Percentiles rank a stretch among this genome's conserved stretches.
Evolutionary conservation across 1,139 yeast genomes (phyloP).

Genomic region (Nakaseomyces delphensis): DNA sequence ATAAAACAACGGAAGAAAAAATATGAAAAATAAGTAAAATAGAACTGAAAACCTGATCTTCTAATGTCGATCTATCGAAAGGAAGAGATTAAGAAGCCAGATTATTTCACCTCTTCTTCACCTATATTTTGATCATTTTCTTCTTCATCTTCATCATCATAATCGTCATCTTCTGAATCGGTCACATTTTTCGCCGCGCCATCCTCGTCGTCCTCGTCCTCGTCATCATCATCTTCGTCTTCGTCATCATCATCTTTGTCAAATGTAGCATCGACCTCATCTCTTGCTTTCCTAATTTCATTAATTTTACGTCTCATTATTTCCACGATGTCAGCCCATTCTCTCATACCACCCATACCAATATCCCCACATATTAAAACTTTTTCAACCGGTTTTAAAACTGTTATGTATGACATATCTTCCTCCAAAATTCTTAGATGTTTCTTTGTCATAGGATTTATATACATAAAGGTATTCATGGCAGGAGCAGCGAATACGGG

Average conservation of each 20-base stretch:
- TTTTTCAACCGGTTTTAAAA: constrained; percentile 84
- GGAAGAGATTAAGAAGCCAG: no score
- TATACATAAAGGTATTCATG: constrained; percentile 86
- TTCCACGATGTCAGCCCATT: constrained; percentile 89
- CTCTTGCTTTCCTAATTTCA: constrained; percentile 24
- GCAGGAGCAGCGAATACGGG: constrained; percentile 89
- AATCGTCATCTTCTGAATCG: constrained; percentile 7
- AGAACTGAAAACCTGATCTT: no score
- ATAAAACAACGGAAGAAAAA: no score
- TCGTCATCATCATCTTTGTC: constrained; percentile 12
- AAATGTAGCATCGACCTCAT: constrained; percentile 22
- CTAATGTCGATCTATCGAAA: no score
- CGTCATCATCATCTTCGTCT: constrained; percentile 12
- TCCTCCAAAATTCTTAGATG: constrained; percentile 68
- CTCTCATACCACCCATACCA: constrained; percentile 94
- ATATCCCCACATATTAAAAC: constrained; percentile 77
- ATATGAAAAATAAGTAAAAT: no score
- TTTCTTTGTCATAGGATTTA: constrained; percentile 76
- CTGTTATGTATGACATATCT: constrained; percentile 87
- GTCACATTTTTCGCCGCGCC: constrained; percentile 7
- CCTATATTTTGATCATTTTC: constrained; percentile 2
- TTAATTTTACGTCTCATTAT: constrained; percentile 47
- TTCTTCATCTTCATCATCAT: constrained; percentile 9
- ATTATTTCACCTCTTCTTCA: not conserved
- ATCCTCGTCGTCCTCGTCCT: constrained; percentile 21